Evolutionary conservation across 768 basidiomycete genomes (phyloP).

Genomic region (Mycena maculata): DNA sequence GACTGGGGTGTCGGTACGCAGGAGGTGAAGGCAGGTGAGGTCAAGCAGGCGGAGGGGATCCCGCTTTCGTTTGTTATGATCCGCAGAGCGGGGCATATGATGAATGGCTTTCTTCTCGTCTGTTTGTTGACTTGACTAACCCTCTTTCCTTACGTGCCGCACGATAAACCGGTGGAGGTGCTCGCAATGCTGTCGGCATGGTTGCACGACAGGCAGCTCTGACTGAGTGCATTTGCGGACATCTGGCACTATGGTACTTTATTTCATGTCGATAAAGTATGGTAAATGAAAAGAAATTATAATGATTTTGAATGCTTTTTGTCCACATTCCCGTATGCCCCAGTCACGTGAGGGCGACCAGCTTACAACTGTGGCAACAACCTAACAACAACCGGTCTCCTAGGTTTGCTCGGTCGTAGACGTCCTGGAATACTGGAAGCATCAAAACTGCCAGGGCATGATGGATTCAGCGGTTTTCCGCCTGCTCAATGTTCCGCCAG

Average conservation of each 20-base stretch:
- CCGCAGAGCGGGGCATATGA: conserved; percentile 66
- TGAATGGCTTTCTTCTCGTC: conserved; percentile 47
- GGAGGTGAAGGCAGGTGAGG: conserved; percentile 57
- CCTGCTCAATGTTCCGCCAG: conserved; percentile 10
- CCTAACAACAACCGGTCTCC: too few relatives aligned
- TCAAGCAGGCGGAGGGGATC: conserved; percentile 46
- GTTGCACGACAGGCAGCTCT: conserved; percentile 58
- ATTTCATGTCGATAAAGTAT: too few relatives aligned
- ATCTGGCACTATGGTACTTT: too few relatives aligned
- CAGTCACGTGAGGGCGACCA: too few relatives aligned
- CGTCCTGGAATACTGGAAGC: too few relatives aligned
- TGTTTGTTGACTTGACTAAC: conserved; percentile 30
- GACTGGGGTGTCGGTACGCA: conserved; percentile 68
- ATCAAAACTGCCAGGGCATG: not conserved
- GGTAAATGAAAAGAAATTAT: too few relatives aligned
- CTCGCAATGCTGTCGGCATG: conserved; percentile 73
- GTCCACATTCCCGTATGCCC: too few relatives aligned
- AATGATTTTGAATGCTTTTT: too few relatives aligned
- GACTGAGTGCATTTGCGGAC: conserved; percentile 2
- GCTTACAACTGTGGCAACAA: too few relatives aligned
- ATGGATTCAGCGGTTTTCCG: conserved; percentile 3
- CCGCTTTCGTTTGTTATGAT: conserved; percentile 61
- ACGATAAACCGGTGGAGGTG: conserved; percentile 75
- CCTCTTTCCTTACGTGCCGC: conserved; percentile 61
- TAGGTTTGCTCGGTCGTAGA: too few relatives aligned